Evolutionary conservation across 2,329 filamentous ascomycete genomes (phyloP), one percentile per base, ranked within the genome.

Genomic region (Dothistroma pini): DNA sequence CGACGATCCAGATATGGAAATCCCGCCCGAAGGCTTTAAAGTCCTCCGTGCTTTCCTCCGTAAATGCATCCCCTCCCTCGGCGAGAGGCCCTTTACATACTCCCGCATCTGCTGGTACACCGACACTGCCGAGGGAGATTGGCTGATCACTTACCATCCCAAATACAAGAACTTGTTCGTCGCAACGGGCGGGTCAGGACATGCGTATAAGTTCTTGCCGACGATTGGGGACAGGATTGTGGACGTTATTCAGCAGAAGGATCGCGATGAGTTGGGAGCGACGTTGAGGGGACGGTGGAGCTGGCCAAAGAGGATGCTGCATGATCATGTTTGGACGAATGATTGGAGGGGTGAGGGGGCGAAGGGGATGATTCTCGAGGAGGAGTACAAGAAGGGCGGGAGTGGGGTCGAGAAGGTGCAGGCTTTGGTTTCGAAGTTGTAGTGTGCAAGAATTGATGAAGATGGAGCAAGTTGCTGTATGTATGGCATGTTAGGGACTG

Each of bases 241-340:
- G 0, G 79, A 85, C 63, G 78, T 79, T n/a, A 70, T 86, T 8
- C 74, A 80, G 62, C 75, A 78, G 1, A 71, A 77, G 49, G 69
- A 65, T 47, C 65, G 70, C 56, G 66, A 72, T 71, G 69, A 75
- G 61, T 3, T 72, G 64, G 71, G 72, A 4, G 50, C 76, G 3
- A 81, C 83, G 56, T 83, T 91, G 67, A 77, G 76, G 41, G 80
- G 81, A 32, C 90, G 88, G 80, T 91, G 86, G 80, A 78, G 79
- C 57, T 82, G 83, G 68, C 78, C 79, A 9, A 63, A 68, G 63
- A 72, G 77, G 64, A 77, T 75, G 49, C 66, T 62, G 21, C 70
- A 69, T 3, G 73, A 75, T 64, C 63, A 66, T 55, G 66, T 76
- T 44, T 75, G 75, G 73, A 76, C 70, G 49, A 68, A 70, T 66